Base-by-base conservation (phyloP, 441 rosid genomes). In the Manihot esculenta region DNA sequence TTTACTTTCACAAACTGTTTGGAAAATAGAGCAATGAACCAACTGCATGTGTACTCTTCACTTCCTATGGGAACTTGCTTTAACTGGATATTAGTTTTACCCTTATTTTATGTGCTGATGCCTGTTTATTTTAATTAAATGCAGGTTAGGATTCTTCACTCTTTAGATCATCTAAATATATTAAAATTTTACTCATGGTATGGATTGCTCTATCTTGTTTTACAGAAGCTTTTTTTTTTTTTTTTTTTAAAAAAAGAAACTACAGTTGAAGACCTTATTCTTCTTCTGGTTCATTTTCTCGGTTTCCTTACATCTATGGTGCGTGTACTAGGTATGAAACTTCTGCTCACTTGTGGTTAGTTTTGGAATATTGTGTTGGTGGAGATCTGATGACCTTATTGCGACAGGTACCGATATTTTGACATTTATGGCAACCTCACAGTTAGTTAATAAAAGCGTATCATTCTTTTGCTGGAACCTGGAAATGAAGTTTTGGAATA, bases 261-360 rank as follows among this genome's bases (percentile, higher is more conserved):
- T 27, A 49, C 15, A 21, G 21, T 41, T 53, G 27, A 53, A 17
- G 33, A 2, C 74, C 47, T 24, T 49, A 14, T 23, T 55, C 33
- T 63, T 33, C n/a, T 70, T 57, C 21, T 58, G 42, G 30, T 33
- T 56, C 55, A 5, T 12, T 18, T 62, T 58, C 57, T 57, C 35
- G 8, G 41, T 35, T 79, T 9, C 15, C 21, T 72, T 0, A 20
- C 41, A 49, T 53, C 33, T 33, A 57, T 71, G 68, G 66, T 80
- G 73, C 59, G 21, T 20, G 58, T 73, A 47, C 57, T 64, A 92
- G 98, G 98, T 91, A 93, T 54, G 99, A 95, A 84, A 93, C 98
- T 59, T 88, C 99, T 27, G 93, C 96, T 55, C 99, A 95, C 78
- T 79, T 95, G 87, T 93, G 99, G 98, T 83, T 93, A 74, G 96